A percentile compares a stretch with the other conserved stretches of the same genome.
phyloP scores from a whole-genome alignment of 768 basidiomycete genomes.

The Ramaria sp. region DNA sequence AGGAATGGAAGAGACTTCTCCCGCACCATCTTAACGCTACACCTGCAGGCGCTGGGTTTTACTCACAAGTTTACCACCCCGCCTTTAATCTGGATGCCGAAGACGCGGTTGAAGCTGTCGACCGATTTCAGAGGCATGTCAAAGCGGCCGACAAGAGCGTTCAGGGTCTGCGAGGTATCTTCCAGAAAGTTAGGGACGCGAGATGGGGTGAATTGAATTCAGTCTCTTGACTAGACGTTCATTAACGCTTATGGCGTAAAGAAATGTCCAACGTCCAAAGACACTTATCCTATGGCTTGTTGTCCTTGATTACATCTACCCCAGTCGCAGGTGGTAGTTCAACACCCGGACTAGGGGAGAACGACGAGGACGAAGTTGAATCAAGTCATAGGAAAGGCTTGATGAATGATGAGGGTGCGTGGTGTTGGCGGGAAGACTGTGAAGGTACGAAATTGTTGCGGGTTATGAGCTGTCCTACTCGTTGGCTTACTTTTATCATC shows the following conservation, averaged over 20 bases:
- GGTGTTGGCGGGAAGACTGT: slow-evolving; percentile 82
- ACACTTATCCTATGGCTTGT: slow-evolving; percentile 57
- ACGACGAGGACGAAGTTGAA: slow-evolving; percentile 37
- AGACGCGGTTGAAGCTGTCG: slow-evolving; percentile 49
- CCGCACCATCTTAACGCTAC: slow-evolving; percentile 50
- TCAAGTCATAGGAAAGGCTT: slow-evolving; percentile 32
- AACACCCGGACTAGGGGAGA: slow-evolving; percentile 28
- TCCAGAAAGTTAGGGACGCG: slow-evolving; percentile 51
- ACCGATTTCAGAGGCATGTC: slow-evolving; percentile 55
- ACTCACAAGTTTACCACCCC: slow-evolving; percentile 72
- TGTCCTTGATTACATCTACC: slow-evolving; percentile 67
- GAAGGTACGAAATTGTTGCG: slow-evolving; percentile 31
- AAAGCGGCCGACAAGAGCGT: slow-evolving; percentile 59
- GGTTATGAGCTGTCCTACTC: background rate
- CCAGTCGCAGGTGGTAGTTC: slow-evolving; percentile 37
- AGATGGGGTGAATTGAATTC: slow-evolving; percentile 42
- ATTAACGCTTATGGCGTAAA: slow-evolving; percentile 17
- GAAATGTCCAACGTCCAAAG: slow-evolving; percentile 76
- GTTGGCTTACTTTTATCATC: background rate
- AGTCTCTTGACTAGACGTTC: background rate
- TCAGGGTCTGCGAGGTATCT: slow-evolving; percentile 51
- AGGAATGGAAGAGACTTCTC: slow-evolving; percentile 66
- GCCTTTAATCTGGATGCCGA: slow-evolving; percentile 73
- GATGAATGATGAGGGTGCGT: slow-evolving; percentile 62
- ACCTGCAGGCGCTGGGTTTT: slow-evolving; percentile 66